Evolutionary conservation across 495 filamentous ascomycete genomes (phyloP).

Genomic region (Penicillium herquei): DNA sequence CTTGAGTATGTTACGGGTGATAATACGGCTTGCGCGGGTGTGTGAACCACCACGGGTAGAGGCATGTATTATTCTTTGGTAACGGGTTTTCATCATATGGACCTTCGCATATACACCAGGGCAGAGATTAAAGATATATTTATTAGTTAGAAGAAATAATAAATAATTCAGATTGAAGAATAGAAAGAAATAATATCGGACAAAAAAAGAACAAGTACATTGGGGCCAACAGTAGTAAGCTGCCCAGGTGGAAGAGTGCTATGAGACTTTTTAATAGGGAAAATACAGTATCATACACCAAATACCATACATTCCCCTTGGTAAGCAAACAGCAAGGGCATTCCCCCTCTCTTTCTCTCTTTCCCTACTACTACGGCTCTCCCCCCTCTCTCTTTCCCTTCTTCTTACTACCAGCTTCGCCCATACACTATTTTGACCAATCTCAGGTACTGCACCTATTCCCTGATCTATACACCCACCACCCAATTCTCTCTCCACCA

Average conservation of each 20-base stretch:
- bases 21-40: not conserved
- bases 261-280: not conserved
- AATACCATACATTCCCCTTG: slow-evolving; percentile 20
- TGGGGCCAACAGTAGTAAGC: too few relatives aligned
- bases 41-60: not conserved
- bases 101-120: too few relatives aligned
- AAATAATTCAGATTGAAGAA: too few relatives aligned
- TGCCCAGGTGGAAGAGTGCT: too few relatives aligned
- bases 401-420: slow-evolving; percentile 54
- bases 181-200: too few relatives aligned
- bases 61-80: not conserved
- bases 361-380: slow-evolving; percentile 61
- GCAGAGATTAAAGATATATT: too few relatives aligned
- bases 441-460: slow-evolving; percentile 47
- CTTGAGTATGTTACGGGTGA: slow-evolving; percentile 14
- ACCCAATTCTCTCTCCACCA: slow-evolving; percentile 20
- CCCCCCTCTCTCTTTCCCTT: slow-evolving; percentile 39
- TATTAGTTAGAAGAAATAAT: too few relatives aligned
- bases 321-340: slow-evolving; percentile 20
- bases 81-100: too few relatives aligned
- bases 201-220: too few relatives aligned
- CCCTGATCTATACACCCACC: slow-evolving; percentile 34
- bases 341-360: slow-evolving; percentile 41
- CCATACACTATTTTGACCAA: slow-evolving; percentile 62
- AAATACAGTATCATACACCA: not conserved